Percentiles rank a stretch among this genome's conserved stretches.
These are phyloP conservation scores for Sphagnum tenellum DNA, from an alignment of 225 moss, liverwort and hornwort genomes.

Conservation along the genomic window DNA sequence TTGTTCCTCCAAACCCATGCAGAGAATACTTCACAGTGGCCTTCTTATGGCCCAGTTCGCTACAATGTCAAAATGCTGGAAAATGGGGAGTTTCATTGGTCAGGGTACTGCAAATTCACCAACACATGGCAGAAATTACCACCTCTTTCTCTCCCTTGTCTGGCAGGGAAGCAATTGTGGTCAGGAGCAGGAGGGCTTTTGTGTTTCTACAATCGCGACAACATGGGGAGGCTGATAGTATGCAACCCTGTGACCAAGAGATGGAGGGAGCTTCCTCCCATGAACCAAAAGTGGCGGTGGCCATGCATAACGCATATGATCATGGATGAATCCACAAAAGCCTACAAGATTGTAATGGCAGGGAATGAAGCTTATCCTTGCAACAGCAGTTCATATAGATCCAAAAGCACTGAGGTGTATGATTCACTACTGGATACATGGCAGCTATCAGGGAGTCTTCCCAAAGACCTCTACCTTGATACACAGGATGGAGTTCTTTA, in stretches of 20 bases:
- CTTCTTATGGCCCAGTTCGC: constrained; percentile 23
- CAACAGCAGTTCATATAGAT: constrained; percentile 12
- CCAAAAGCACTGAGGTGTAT: constrained; percentile 22
- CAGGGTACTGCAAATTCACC: constrained; percentile 8
- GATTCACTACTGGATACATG: constrained; percentile 18
- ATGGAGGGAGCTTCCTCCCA: constrained; percentile 12
- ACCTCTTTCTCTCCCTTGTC: constrained; percentile 2
- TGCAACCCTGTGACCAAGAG: constrained; percentile 39
- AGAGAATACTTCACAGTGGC: constrained; percentile 9
- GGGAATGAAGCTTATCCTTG: constrained; percentile 34
- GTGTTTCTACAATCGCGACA: constrained; percentile 17
- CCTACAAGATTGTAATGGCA: constrained; percentile 29
- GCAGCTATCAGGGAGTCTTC: constrained; percentile 17
- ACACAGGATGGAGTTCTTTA: constrained; percentile 39
- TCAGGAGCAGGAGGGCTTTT: constrained; percentile 34
- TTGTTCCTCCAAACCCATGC: constrained; percentile 16
- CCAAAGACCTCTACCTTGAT: constrained; percentile 20
- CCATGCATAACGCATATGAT: constrained; percentile 36
- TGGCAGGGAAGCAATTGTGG: constrained; percentile 9
- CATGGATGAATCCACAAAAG: constrained; percentile 15
- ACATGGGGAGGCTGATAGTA: constrained; percentile 17
- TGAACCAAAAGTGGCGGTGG: constrained; percentile 23
- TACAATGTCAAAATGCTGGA: constrained; percentile 9
- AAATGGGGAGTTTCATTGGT: constrained; percentile 21
- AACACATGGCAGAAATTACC: constrained; percentile 38